Percentiles rank a stretch among this genome's conserved stretches.
These are phyloP conservation scores for Aureobasidium vineae DNA, from an alignment of 2,329 filamentous ascomycete genomes.

Conservation along the genomic window DNA sequence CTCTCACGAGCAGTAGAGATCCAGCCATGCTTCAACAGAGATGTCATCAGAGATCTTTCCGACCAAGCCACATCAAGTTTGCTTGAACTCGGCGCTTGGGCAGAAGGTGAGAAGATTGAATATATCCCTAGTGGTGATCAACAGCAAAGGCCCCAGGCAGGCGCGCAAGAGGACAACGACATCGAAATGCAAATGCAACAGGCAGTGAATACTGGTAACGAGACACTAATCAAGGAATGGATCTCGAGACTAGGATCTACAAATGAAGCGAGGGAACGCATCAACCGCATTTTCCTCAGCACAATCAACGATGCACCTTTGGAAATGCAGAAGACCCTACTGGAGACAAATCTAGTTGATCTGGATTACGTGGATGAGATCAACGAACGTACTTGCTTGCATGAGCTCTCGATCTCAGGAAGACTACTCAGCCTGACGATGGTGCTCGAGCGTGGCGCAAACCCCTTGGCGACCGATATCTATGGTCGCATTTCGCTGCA, in stretches of 20 bases:
- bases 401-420: slow-evolving; percentile 94
- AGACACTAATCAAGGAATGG: slow-evolving; percentile 74
- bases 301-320: slow-evolving; percentile 83
- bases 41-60: slow-evolving; percentile 93
- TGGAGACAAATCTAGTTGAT: slow-evolving; percentile 80
- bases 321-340: slow-evolving; percentile 69
- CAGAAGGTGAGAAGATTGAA: slow-evolving; percentile 89
- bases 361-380: slow-evolving; percentile 96
- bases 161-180: slow-evolving; percentile 80
- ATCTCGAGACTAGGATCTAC: slow-evolving; percentile 66
- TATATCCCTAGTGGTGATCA: slow-evolving; percentile 47
- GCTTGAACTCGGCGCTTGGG: slow-evolving; percentile 93
- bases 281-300: slow-evolving; percentile 86
- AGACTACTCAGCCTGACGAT: slow-evolving; percentile 73
- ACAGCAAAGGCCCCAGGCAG: slow-evolving; percentile 37
- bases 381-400: slow-evolving; percentile 93
- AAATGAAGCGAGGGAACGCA: slow-evolving; percentile 65
- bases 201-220: slow-evolving; percentile 78
- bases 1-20: slow-evolving; percentile 94
- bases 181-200: slow-evolving; percentile 85
- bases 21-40: slow-evolving; percentile 96
- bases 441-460: slow-evolving; percentile 71
- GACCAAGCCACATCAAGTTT: slow-evolving; percentile 96
- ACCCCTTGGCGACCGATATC: slow-evolving; percentile 79
- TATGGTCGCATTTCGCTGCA: slow-evolving; percentile 92